Conservation (phyloP, 208 protist genomes). For the Leishmania arabica region DNA sequence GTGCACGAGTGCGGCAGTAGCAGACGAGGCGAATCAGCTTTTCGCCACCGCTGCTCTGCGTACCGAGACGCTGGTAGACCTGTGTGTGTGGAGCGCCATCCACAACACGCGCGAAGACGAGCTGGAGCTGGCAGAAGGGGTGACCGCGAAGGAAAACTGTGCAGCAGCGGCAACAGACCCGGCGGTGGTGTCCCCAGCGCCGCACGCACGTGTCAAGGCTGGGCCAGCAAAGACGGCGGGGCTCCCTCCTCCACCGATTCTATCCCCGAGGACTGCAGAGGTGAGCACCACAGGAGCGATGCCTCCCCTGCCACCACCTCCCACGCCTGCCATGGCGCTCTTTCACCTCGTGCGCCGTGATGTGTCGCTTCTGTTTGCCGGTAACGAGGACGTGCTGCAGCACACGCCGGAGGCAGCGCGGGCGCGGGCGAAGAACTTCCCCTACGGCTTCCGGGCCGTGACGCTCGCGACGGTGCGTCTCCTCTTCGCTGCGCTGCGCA, state of each 20-base stretch:
- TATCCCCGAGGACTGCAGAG: neutral
- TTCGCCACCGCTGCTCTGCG: conserved; percentile 23
- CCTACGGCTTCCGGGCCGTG: conserved; percentile 31
- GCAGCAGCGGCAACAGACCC: neutral
- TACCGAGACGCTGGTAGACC: conserved; percentile 17
- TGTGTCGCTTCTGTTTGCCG: conserved; percentile 21
- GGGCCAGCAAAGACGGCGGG: neutral
- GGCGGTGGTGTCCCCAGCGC: neutral
- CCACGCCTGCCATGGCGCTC: conserved; percentile 12
- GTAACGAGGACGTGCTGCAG: conserved; percentile 29
- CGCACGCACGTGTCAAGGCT: neutral
- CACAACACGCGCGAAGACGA: conserved; percentile 35
- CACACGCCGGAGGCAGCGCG: conserved; percentile 28
- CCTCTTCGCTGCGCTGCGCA: conserved; percentile 45
- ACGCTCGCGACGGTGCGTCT: conserved; percentile 32
- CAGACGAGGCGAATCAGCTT: conserved; percentile 21
- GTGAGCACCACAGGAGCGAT: neutral
- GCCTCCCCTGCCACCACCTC: conserved; percentile 5
- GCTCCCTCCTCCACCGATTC: conserved; percentile 1
- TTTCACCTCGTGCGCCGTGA: conserved; percentile 30
- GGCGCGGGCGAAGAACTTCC: conserved; percentile 30
- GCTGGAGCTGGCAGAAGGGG: conserved; percentile 12
- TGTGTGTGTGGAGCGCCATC: conserved; percentile 31
- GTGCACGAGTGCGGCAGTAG: conserved; percentile 9
- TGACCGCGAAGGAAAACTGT: neutral